Conservation (phyloP, 179 eudicot genomes). For the Vitellaria paradoxa region DNA sequence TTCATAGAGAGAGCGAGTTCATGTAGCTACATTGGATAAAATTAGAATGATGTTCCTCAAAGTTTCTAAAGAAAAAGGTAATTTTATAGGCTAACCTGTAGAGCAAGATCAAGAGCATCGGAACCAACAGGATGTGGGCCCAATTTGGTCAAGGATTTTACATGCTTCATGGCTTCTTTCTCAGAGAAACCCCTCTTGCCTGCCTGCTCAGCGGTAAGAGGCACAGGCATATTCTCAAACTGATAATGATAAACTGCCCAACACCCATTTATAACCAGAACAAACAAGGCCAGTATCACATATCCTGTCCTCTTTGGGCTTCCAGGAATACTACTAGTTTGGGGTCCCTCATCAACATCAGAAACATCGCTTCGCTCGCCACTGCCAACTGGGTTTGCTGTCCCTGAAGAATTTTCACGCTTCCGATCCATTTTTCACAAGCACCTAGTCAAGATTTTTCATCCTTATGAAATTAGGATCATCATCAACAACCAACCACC, state of each 20-base stretch:
- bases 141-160: conserved; percentile 48
- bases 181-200: conserved; percentile 94
- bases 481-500: neutral
- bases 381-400: conserved; percentile 15
- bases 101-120: conserved; percentile 63
- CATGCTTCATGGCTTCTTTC: conserved; percentile 74
- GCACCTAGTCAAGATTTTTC: conserved; percentile 12
- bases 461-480: neutral
- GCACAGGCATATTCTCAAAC: conserved; percentile 57
- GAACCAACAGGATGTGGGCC: conserved; percentile 97
- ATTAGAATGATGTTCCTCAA: neutral
- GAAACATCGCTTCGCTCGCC: conserved; percentile 3
- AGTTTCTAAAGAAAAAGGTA: neutral
- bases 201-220: conserved; percentile 59
- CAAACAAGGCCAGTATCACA: conserved; percentile 51
- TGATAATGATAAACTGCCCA: conserved; percentile 75
- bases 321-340: conserved; percentile 4
- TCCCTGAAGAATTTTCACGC: conserved; percentile 20
- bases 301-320: conserved; percentile 52
- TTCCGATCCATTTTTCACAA: conserved; percentile 32
- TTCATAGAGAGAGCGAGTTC: neutral
- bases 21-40: neutral
- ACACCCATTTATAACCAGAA: conserved; percentile 47
- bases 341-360: conserved; percentile 9
- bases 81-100: conserved; percentile 43